Evolutionary conservation across 257 asterid genomes (phyloP).

Genomic region (Petunia secreta): DNA sequence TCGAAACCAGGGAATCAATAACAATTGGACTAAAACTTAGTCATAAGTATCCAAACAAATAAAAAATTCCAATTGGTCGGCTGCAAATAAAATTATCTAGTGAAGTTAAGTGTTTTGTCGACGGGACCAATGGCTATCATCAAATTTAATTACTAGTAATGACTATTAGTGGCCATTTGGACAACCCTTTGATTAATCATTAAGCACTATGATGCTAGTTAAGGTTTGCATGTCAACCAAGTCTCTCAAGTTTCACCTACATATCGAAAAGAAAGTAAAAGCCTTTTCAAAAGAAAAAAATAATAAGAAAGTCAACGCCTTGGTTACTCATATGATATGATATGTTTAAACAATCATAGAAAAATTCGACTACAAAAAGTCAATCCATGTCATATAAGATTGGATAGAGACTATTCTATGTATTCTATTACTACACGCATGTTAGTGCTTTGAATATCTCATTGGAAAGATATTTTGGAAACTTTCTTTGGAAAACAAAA

Average conservation of each 20-base stretch:
- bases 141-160: constrained; percentile 14
- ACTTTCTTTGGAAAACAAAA: too few relatives aligned
- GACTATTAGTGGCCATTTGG: constrained; percentile 21
- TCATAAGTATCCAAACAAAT: not conserved
- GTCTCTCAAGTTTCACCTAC: not conserved
- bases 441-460: too few relatives aligned
- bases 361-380: not conserved
- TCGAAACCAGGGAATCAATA: not conserved
- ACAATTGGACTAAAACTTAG: not conserved
- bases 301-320: constrained; percentile 13
- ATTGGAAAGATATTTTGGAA: too few relatives aligned
- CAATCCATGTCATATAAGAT: not conserved
- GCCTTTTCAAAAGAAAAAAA: not conserved
- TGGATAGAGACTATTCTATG: not conserved
- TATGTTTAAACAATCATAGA: too few relatives aligned
- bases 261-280: not conserved
- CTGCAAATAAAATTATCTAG: not conserved
- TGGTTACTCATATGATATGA: not conserved
- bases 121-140: not conserved
- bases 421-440: too few relatives aligned
- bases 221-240: constrained; percentile 16
- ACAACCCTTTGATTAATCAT: not conserved
- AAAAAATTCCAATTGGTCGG: constrained; percentile 1
- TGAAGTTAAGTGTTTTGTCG: constrained; percentile 14
- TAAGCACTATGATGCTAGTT: not conserved